Evolutionary conservation across 2,329 filamentous ascomycete genomes (phyloP).

Genomic region (Colletotrichum sp.): DNA sequence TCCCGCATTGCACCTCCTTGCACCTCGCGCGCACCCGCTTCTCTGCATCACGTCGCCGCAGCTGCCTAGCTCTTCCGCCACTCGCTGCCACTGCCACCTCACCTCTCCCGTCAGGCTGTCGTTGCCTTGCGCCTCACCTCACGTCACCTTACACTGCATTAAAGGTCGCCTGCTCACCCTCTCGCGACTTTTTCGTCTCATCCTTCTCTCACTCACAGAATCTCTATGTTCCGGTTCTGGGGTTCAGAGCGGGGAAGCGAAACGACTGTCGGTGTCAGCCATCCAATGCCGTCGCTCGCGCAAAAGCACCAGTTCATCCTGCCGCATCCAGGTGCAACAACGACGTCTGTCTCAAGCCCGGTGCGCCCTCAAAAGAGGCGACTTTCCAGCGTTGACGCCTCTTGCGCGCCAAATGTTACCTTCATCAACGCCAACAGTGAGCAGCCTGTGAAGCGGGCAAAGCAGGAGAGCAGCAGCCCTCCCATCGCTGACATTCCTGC

Average conservation of each 20-base stretch:
- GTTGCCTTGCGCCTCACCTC: slow-evolving; percentile 13
- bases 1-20: neutral
- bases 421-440: slow-evolving; percentile 26
- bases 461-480: slow-evolving; percentile 26
- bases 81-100: neutral
- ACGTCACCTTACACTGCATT: neutral
- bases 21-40: neutral
- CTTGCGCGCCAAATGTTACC: slow-evolving; percentile 22
- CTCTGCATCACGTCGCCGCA: neutral
- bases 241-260: slow-evolving; percentile 64
- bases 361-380: slow-evolving; percentile 45
- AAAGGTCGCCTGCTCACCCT: neutral
- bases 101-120: neutral
- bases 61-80: slow-evolving; percentile 10
- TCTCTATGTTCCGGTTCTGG: slow-evolving; percentile 69
- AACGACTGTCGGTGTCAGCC: slow-evolving; percentile 48
- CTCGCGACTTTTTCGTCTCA: slow-evolving; percentile 23
- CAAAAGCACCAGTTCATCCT: slow-evolving; percentile 37
- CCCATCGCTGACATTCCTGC: neutral
- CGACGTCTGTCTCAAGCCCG: slow-evolving; percentile 23
- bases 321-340: slow-evolving; percentile 26
- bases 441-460: slow-evolving; percentile 45
- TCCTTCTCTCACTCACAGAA: slow-evolving; percentile 35
- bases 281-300: slow-evolving; percentile 42
- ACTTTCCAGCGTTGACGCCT: slow-evolving; percentile 37